Percentiles rank a stretch among this genome's conserved stretches.
phyloP scores from a whole-genome alignment of 2,329 filamentous ascomycete species.

The Pezicula neosporulosa region DNA sequence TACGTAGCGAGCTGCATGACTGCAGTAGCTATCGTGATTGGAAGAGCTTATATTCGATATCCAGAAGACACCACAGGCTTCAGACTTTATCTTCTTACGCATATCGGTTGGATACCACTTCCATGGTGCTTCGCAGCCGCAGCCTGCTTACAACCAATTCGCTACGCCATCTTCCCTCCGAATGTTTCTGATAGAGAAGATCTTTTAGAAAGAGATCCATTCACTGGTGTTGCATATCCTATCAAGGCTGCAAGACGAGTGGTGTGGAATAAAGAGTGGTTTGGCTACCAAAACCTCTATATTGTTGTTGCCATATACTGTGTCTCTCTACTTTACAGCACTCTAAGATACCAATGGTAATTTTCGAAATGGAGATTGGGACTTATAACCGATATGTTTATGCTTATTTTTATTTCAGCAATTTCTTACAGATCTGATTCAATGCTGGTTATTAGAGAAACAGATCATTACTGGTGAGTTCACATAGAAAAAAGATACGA shows the following conservation, averaged over 20 bases:
- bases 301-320: no score
- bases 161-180: slow-evolving; percentile 57
- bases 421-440: no score
- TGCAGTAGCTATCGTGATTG: slow-evolving; percentile 46
- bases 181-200: slow-evolving; percentile 52
- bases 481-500: no score
- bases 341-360: no score
- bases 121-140: slow-evolving; percentile 53
- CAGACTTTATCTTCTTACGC: slow-evolving; percentile 45
- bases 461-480: no score
- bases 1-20: slow-evolving; percentile 53
- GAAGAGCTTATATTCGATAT: slow-evolving; percentile 43
- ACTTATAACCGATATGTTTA: no score
- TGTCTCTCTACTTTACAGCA: no score
- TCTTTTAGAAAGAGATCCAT: slow-evolving; percentile 50
- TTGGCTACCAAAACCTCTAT: no score
- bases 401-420: no score
- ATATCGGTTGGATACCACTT: slow-evolving; percentile 57
- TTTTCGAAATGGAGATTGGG: no score
- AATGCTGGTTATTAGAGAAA: no score
- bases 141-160: slow-evolving; percentile 54
- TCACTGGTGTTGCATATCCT: slow-evolving; percentile 48
- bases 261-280: no score
- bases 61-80: slow-evolving; percentile 35
- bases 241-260: slow-evolving; percentile 8